Percentiles rank a stretch among this genome's conserved stretches.
Evolutionary conservation across 352 stramenopile species (phyloP).

Genomic region (Lagenidium sp.): DNA sequence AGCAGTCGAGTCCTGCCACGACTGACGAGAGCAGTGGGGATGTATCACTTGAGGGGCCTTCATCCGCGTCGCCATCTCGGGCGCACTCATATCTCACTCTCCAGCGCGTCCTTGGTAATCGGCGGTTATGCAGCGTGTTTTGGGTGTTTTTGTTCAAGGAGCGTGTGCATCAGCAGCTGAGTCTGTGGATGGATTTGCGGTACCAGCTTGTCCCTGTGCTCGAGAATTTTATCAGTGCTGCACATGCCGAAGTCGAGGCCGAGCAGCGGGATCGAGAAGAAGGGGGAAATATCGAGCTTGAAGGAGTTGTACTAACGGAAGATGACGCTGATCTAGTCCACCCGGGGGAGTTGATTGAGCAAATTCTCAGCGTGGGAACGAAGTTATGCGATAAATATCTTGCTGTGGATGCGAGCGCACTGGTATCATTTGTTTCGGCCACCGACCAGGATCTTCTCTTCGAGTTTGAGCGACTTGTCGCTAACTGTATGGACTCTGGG

Average conservation of each 20-base stretch:
- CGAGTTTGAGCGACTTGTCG: conserved; percentile 51
- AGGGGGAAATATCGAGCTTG: conserved; percentile 16
- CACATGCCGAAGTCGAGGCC: conserved; percentile 22
- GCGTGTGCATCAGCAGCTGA: conserved; percentile 68
- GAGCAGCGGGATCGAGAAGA: conserved; percentile 11
- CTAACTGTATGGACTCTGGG: conserved; percentile 42
- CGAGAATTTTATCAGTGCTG: conserved; percentile 35
- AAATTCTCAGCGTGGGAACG: conserved; percentile 41
- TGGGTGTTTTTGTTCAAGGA: conserved; percentile 86
- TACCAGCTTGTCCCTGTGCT: conserved; percentile 64
- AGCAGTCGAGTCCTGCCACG: conserved; percentile 18
- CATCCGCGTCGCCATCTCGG: conserved; percentile 3
- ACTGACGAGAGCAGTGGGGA: conserved; percentile 4
- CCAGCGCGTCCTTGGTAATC: conserved; percentile 63
- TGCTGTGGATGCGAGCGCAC: conserved; percentile 31
- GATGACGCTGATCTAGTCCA: conserved; percentile 15
- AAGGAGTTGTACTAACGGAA: conserved; percentile 1
- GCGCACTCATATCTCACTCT: conserved; percentile 55
- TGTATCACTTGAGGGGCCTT: background rate
- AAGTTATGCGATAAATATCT: conserved; percentile 62
- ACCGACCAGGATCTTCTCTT: conserved; percentile 38
- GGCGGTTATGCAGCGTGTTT: conserved; percentile 75
- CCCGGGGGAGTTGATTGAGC: conserved; percentile 57
- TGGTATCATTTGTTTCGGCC: conserved; percentile 66
- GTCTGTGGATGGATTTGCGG: conserved; percentile 77